Base-by-base conservation (phyloP, 2,329 filamentous ascomycete genomes). In the Tolypocladium guangdongense region DNA sequence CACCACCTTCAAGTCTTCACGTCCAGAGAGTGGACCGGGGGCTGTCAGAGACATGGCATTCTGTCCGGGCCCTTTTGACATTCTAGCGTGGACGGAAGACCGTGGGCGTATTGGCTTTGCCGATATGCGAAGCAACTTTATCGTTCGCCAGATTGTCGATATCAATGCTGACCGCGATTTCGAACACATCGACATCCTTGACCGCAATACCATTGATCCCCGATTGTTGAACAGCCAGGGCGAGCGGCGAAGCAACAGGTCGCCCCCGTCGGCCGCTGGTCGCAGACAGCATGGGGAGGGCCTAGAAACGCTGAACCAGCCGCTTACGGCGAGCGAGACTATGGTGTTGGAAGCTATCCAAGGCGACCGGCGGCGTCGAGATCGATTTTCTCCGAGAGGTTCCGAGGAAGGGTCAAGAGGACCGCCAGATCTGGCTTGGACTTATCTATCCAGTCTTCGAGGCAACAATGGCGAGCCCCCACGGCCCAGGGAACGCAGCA, bases 21-120 rank as follows among this genome's bases (percentile, higher is more conserved):
- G 89, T 56, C 82, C 88, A 0, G 78, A 81, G 55, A 78, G 75
- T n/a, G 78, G 82, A 24, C 77, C 80, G 22, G 92, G 92, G 45
- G 90, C 92, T 35, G 84, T 97, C 52, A 82, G 93, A 57, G 89
- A 90, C 56, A 95, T 97, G 87, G 80, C 86, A 1, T 99, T 99
- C 66, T 90, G 88, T 5, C 91, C 92, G 0, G 87, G 88, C 1
- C 89, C 91, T 0, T 92, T 86, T 75, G 92, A 96, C 65, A 80
- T 99, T 20, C 74, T 99, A 41, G 87, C 95, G 7, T 97, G 93
- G 91, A 88, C 90, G 10, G 93, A 99, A 68, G 88, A 96, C 62
- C 85, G 88, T 57, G 87, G 86, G 4, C 78, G 83, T 53, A 76
- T 91, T 18, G 88, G 87, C 38, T 75, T 92, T 39, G 86, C 86